Evolutionary conservation across 371 early-diverging fungal genomes (phyloP), one percentile per base, ranked within the genome.

Genomic region (Zychaea mexicana): DNA sequence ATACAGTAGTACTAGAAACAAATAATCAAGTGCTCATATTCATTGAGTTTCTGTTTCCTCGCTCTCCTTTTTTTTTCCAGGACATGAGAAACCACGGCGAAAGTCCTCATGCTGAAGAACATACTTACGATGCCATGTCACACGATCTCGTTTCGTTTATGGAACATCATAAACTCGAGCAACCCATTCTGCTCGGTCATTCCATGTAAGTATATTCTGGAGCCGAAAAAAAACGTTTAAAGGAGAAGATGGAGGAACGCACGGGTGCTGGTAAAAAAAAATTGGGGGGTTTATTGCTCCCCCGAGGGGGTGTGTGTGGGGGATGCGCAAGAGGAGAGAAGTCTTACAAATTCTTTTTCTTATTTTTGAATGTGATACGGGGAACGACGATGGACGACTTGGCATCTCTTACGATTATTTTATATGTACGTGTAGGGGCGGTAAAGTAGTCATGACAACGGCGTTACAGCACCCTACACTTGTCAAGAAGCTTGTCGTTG

Each of bases 41-140:
- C n/a, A n/a, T n/a, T n/a, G n/a, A 26, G 3, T 26, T 7, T 13
- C 39, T 39, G 3, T 3, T 39, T 47, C 24, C 3, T 19, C n/a
- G 10, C 30, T 61, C 10, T 33, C 33, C 26, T 55, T 53, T 53
- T 46, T 33, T 58, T 46, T 2, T 30, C 13, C 54, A 88, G 87
- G 98, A 98, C 75, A 81, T 95, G 68, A 86, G 97, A 36, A 96
- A 98, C 75, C 98, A 98, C 69, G 98, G 98, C 30, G 95, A 94
- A 28, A 93, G 94, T 61, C 90, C 89, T 4, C 96, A 96, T 63
- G 53, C 70, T 13, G 52, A 62, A 0, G 74, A 67, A 2, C 93
- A 94, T 67, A 87, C 82, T n/a, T 96, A 94, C 66, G 64, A 75
- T 24, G 75, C 83, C 22, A 96, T 98, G 97, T 81, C 93, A 1